phyloP scores from a whole-genome alignment of 345 rosid species.

The Linum usitatissimum region DNA sequence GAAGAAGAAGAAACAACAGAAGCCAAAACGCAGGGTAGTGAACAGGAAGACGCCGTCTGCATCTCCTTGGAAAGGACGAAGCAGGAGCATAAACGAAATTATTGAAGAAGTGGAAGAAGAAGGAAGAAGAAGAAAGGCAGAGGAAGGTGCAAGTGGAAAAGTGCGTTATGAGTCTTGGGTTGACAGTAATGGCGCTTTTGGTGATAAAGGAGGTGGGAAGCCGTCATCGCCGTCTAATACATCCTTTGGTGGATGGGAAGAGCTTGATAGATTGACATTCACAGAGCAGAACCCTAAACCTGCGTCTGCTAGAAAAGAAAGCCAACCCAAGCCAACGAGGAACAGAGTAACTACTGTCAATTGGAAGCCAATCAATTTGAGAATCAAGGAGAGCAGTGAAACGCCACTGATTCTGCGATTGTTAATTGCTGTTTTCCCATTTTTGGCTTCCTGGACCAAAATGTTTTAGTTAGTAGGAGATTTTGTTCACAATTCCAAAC shows the following conservation, averaged over 20 bases:
- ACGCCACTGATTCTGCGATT: slow-evolving; percentile 44
- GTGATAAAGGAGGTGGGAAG: slow-evolving; percentile 11
- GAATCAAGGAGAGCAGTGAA: slow-evolving; percentile 15
- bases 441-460: slow-evolving; percentile 41
- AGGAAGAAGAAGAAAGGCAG: slow-evolving; percentile 12
- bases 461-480: slow-evolving; percentile 24
- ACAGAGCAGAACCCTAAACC: background rate
- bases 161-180: slow-evolving; percentile 19
- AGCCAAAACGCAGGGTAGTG: slow-evolving; percentile 18
- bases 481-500: background rate
- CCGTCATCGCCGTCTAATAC: background rate
- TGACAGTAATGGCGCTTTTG: slow-evolving; percentile 19
- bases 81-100: background rate
- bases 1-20: background rate
- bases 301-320: background rate
- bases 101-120: slow-evolving; percentile 16
- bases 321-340: background rate
- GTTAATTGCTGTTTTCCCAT: slow-evolving; percentile 48
- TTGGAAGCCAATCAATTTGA: background rate
- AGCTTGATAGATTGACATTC: slow-evolving; percentile 22
- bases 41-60: slow-evolving; percentile 22
- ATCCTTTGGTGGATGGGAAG: slow-evolving; percentile 57
- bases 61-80: background rate
- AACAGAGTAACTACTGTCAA: background rate
- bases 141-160: slow-evolving; percentile 15